A percentile compares a stretch with the other conserved stretches of the same genome.
phyloP scores from a whole-genome alignment of 441 rosid species.

The Pelargonium cotyledonis region DNA sequence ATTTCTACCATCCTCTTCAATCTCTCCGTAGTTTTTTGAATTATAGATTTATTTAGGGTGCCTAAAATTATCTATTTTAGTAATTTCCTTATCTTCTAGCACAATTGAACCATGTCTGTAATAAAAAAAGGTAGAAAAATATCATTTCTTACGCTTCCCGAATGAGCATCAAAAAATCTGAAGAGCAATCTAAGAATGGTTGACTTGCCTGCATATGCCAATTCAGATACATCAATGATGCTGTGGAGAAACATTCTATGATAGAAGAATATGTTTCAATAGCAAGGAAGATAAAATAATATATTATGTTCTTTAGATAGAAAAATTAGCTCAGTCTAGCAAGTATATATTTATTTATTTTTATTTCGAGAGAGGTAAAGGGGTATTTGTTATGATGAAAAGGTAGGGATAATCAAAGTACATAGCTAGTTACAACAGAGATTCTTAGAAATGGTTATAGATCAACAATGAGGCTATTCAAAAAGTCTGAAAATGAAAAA shows the following conservation, averaged over 20 bases:
- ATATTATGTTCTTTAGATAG: neutral
- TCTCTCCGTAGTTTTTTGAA: too few relatives aligned
- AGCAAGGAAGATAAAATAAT: conserved; percentile 1
- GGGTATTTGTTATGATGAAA: neutral
- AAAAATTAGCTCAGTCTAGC: neutral
- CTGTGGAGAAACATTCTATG: neutral
- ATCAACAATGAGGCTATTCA: neutral
- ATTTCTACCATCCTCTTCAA: too few relatives aligned
- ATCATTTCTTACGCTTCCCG: conserved; percentile 59
- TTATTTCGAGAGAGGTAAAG: neutral
- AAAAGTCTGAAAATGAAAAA: neutral
- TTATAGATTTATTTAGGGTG: too few relatives aligned
- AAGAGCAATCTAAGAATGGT: conserved; percentile 86
- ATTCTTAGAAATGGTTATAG: neutral
- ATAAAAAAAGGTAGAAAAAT: conserved; percentile 6
- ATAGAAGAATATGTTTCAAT: neutral
- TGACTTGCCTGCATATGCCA: conserved; percentile 74
- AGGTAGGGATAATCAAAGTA: neutral
- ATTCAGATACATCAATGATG: conserved; percentile 18
- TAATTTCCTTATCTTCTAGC: neutral
- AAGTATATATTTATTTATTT: neutral
- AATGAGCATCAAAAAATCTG: conserved; percentile 72
- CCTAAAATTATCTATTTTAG: too few relatives aligned
- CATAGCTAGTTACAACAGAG: neutral
- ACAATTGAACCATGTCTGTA: conserved; percentile 3